Conservation (phyloP, 108 stramenopile genomes). For the Cyclostephanos tholiformis region DNA sequence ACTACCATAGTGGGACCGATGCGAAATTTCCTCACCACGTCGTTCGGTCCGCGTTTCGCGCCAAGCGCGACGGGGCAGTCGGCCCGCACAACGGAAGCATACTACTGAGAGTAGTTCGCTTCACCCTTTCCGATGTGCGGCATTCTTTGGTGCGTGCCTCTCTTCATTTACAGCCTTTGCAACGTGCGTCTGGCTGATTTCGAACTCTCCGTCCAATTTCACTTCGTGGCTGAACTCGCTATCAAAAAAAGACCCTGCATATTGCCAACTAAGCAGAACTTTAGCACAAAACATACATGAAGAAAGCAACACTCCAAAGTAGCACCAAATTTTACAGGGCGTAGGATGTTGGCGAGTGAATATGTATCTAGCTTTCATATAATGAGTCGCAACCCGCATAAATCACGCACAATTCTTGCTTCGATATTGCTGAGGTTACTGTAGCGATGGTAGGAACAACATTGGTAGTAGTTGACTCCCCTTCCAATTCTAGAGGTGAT, state of each 20-base stretch:
- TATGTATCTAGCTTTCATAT: background rate
- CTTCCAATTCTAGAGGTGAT: background rate
- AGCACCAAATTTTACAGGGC: too few relatives aligned
- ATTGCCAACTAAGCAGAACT: too few relatives aligned
- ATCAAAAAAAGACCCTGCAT: constrained; percentile 6
- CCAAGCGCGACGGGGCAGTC: too few relatives aligned
- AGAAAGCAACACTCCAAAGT: too few relatives aligned
- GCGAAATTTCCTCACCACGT: constrained; percentile 76
- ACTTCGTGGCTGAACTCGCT: constrained; percentile 1
- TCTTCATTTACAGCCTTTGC: constrained; percentile 19
- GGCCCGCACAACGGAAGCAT: too few relatives aligned
- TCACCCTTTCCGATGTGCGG: constrained; percentile 27
- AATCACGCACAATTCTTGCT: constrained; percentile 7
- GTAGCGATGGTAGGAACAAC: background rate
- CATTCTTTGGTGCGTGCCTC: constrained; percentile 8
- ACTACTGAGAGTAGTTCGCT: too few relatives aligned
- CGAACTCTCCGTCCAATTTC: constrained; percentile 16
- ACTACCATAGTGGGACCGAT: constrained; percentile 57
- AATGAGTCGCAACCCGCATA: constrained; percentile 33
- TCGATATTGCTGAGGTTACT: background rate
- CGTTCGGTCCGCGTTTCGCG: constrained; percentile 71
- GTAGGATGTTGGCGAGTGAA: too few relatives aligned
- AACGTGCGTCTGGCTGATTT: constrained; percentile 28
- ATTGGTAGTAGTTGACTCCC: background rate
- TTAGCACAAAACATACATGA: too few relatives aligned